phyloP scores from a whole-genome alignment of 2,329 filamentous ascomycete genomes.

The Hypoxylon rubiginosum region DNA sequence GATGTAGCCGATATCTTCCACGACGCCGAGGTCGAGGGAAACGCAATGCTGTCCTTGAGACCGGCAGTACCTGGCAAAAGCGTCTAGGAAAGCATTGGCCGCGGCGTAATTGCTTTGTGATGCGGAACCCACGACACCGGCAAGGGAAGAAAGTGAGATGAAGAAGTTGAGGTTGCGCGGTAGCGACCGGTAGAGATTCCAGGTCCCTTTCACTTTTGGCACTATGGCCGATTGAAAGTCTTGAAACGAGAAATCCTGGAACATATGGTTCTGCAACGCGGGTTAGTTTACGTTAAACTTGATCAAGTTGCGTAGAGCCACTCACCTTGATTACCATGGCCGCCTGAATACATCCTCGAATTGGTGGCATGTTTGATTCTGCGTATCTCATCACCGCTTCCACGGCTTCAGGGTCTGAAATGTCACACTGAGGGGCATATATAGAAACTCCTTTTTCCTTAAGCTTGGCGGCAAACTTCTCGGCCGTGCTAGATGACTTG shows the following conservation, averaged over 20 bases:
- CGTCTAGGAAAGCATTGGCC: constrained; percentile 11
- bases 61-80: constrained; percentile 6
- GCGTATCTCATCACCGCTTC: constrained; percentile 42
- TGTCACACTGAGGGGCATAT: constrained; percentile 48
- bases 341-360: constrained; percentile 60
- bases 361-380: constrained; percentile 50
- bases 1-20: constrained; percentile 11
- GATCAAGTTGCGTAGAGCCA: background rate
- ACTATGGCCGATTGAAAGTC: constrained; percentile 54
- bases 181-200: constrained; percentile 54
- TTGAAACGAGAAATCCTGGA: constrained; percentile 55
- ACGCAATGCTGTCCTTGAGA: constrained; percentile 1
- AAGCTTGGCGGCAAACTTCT: constrained; percentile 43
- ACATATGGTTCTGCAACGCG: constrained; percentile 44
- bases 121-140: constrained; percentile 10
- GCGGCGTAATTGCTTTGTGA: constrained; percentile 24
- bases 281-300: background rate
- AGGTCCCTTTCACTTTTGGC: constrained; percentile 59
- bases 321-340: constrained; percentile 56
- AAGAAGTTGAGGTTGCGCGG: constrained; percentile 31
- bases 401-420: constrained; percentile 49
- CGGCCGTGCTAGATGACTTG: background rate
- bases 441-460: constrained; percentile 43
- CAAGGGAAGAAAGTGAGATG: constrained; percentile 40
- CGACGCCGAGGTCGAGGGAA: constrained; percentile 14